Percentiles rank a stretch among this genome's conserved stretches.
Conservation (phyloP, 441 rosid genomes). For the Pelargonium citronellum region DNA sequence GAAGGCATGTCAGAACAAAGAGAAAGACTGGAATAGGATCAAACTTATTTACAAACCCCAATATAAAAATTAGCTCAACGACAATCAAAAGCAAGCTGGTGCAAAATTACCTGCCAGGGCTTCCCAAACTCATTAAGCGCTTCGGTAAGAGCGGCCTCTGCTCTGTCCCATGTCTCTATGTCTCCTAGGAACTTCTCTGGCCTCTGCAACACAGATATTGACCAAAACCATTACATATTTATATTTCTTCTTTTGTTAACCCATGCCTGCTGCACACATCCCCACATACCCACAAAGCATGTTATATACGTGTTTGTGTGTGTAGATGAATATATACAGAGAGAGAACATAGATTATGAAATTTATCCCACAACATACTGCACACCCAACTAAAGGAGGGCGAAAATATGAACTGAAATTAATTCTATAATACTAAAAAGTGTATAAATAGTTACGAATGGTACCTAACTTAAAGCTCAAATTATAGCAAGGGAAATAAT, state of each 20-base stretch:
- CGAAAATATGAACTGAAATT: too few relatives aligned
- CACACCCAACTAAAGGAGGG: not conserved
- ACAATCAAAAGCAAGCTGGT: slow-evolving; percentile 1
- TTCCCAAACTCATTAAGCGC: slow-evolving; percentile 79
- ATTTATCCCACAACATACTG: not conserved
- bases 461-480: not conserved
- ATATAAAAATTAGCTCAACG: not conserved
- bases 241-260: not conserved
- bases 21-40: not conserved
- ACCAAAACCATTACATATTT: not conserved
- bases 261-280: not conserved
- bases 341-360: too few relatives aligned
- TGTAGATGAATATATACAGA: too few relatives aligned
- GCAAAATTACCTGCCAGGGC: slow-evolving; percentile 68
- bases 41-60: not conserved
- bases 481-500: not conserved
- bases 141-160: slow-evolving; percentile 74
- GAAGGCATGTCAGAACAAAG: not conserved
- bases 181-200: slow-evolving; percentile 90
- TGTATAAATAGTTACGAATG: not conserved
- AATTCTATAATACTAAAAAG: too few relatives aligned
- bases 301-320: too few relatives aligned
- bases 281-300: not conserved
- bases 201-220: slow-evolving; percentile 48
- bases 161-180: slow-evolving; percentile 76